Evolutionary conservation across 345 rosid genomes (phyloP).

Genomic region (Brassica incana): DNA sequence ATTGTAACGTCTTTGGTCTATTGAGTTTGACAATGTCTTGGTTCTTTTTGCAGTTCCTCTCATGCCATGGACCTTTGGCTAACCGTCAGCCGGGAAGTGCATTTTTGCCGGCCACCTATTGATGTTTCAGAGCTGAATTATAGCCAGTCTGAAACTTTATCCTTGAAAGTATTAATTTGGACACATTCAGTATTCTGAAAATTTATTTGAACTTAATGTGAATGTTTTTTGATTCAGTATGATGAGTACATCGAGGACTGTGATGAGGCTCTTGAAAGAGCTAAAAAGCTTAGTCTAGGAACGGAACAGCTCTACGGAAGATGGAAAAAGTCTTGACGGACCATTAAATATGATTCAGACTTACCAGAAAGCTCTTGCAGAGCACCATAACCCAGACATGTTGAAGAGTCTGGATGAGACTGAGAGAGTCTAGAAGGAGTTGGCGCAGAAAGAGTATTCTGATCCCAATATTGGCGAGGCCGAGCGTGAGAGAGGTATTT

Average conservation of each 20-base stretch:
- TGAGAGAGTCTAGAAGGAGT: conserved; percentile 87
- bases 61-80: too few species aligned
- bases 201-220: too few species aligned
- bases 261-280: not conserved
- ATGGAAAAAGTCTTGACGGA: too few species aligned
- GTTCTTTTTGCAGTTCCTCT: not conserved
- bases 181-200: too few species aligned
- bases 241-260: too few species aligned
- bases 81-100: not conserved
- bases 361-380: conserved; percentile 97
- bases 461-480: conserved; percentile 85
- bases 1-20: not conserved
- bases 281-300: too few species aligned
- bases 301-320: too few species aligned
- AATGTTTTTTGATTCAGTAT: too few species aligned
- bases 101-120: not conserved
- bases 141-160: not conserved
- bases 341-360: conserved; percentile 81
- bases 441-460: conserved; percentile 83
- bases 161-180: not conserved
- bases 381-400: conserved; percentile 95
- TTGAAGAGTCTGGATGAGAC: conserved; percentile 89
- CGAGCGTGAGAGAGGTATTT: conserved; percentile 92
- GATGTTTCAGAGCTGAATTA: not conserved
- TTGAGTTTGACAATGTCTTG: not conserved